A percentile compares a stretch with the other conserved stretches of the same genome.
Evolutionary conservation across 345 rosid genomes (phyloP).

Genomic region (Heritiera fomes): DNA sequence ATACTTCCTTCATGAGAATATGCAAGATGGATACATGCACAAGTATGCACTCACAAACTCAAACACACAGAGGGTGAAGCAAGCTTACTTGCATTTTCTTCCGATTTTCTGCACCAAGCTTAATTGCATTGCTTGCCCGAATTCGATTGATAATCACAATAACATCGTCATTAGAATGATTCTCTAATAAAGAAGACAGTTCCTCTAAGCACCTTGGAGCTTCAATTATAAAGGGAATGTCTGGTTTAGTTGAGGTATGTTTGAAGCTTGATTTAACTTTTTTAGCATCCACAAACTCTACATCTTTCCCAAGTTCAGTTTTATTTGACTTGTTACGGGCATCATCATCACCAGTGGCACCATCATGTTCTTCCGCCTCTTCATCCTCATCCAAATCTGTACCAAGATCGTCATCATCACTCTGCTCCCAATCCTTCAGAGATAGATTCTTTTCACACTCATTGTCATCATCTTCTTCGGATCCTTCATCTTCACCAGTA

Average conservation of each 20-base stretch:
- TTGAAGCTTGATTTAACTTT: conserved; percentile 28
- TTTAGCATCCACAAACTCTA: conserved; percentile 26
- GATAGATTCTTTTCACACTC: conserved; percentile 32
- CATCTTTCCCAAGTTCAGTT: conserved; percentile 28
- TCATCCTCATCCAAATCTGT: conserved; percentile 55
- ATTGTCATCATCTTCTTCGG: conserved; percentile 54
- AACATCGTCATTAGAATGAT: conserved; percentile 54
- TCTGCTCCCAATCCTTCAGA: conserved; percentile 86
- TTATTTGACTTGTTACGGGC: conserved; percentile 38
- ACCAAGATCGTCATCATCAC: conserved; percentile 73
- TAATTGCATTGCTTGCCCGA: conserved; percentile 61
- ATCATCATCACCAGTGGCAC: conserved; percentile 29
- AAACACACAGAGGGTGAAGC: not conserved
- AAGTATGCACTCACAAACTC: not conserved
- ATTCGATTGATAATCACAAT: conserved; percentile 60
- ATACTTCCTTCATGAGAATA: not conserved
- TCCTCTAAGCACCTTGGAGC: conserved; percentile 78
- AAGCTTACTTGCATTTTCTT: conserved; percentile 83
- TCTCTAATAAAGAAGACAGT: conserved; percentile 54
- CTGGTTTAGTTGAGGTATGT: conserved; percentile 34
- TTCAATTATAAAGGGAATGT: conserved; percentile 73
- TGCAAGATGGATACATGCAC: not conserved
- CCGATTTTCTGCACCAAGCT: conserved; percentile 85
- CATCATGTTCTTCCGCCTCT: conserved; percentile 33
- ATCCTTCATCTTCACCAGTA: conserved; percentile 44